These are phyloP conservation scores for Cyclostephanos tholiformis DNA, from an alignment of 108 stramenopile species.

Conservation along the genomic window DNA sequence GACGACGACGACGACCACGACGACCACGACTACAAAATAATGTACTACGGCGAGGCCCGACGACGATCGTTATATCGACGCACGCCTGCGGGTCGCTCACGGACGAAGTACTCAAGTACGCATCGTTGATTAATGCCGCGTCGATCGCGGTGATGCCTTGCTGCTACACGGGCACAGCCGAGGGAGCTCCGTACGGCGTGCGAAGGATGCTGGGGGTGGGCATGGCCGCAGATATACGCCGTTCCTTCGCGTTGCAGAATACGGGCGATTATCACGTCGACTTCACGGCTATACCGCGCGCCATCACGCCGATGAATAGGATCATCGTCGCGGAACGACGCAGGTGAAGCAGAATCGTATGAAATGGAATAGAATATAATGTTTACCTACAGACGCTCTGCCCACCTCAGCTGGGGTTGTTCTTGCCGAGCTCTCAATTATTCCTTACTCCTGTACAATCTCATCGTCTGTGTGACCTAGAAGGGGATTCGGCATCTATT, in stretches of 20 bases:
- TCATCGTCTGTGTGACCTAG: too few relatives aligned
- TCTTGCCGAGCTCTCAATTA: too few relatives aligned
- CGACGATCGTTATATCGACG: constrained; percentile 50
- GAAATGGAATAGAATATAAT: too few relatives aligned
- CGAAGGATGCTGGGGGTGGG: constrained; percentile 48
- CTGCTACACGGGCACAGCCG: constrained; percentile 62
- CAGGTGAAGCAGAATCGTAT: constrained; percentile 5
- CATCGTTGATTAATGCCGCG: constrained; percentile 23
- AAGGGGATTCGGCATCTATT: too few relatives aligned
- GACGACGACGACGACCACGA: background rate
- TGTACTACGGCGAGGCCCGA: background rate
- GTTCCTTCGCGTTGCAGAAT: constrained; percentile 39
- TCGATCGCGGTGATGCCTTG: constrained; percentile 63
- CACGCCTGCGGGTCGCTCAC: constrained; percentile 59
- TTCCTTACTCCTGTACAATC: too few relatives aligned
- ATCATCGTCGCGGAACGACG: constrained; percentile 60
- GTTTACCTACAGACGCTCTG: too few relatives aligned
- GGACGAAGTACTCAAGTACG: constrained; percentile 36
- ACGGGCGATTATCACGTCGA: constrained; percentile 55
- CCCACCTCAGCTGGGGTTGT: too few relatives aligned
- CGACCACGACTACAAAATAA: background rate
- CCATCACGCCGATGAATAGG: constrained; percentile 60
- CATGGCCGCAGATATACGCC: constrained; percentile 46
- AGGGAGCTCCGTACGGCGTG: constrained; percentile 53
- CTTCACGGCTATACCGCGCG: constrained; percentile 51